Conservation (phyloP, 2,329 filamentous ascomycete species). For the Lachnellula occidentalis region DNA sequence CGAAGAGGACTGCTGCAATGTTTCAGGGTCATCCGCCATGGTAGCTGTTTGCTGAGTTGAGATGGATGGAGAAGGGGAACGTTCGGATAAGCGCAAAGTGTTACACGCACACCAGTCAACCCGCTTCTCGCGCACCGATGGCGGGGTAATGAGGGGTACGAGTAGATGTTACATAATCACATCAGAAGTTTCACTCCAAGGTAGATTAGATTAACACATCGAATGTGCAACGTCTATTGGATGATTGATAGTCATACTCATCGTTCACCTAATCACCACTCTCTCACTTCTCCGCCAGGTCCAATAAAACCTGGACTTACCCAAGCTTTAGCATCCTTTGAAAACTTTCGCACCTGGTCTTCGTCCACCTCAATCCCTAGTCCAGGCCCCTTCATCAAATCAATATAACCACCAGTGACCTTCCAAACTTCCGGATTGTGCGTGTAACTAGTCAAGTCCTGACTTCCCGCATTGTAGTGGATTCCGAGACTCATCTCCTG, state of each 20-base stretch:
- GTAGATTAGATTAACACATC: too few relatives aligned
- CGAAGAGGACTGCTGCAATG: not conserved
- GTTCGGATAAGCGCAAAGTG: not conserved
- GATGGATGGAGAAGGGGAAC: not conserved
- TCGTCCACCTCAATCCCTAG: constrained; percentile 70
- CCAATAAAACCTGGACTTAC: constrained; percentile 61
- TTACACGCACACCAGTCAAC: too few relatives aligned
- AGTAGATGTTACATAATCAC: too few relatives aligned
- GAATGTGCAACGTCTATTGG: too few relatives aligned
- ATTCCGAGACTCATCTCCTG: constrained; percentile 77
- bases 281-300: constrained; percentile 59
- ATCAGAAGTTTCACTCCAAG: too few relatives aligned
- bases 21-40: not conserved
- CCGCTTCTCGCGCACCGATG: too few relatives aligned
- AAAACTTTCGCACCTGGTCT: constrained; percentile 55
- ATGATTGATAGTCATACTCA: too few relatives aligned
- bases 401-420: constrained; percentile 61
- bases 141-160: too few relatives aligned
- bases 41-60: not conserved
- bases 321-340: constrained; percentile 58
- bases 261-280: constrained; percentile 47
- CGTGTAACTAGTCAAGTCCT: constrained; percentile 62
- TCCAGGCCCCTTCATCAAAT: constrained; percentile 53
- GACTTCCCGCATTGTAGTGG: constrained; percentile 66
- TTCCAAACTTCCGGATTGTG: constrained; percentile 60